A percentile compares a stretch with the other conserved stretches of the same genome.
Conservation (phyloP, 345 rosid genomes). For the Pistacia atlantica region DNA sequence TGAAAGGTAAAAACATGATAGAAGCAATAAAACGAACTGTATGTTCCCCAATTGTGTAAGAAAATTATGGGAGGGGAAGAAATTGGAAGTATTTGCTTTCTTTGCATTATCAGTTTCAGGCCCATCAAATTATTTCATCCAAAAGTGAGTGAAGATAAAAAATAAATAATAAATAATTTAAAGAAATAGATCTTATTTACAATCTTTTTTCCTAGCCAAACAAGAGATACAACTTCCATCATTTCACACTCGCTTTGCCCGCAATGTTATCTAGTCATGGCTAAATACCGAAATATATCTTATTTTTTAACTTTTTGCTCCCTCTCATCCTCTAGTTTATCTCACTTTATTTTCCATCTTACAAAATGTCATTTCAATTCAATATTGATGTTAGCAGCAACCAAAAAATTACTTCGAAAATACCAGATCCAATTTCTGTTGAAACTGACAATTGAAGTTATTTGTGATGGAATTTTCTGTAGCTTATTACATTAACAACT, state of each 20-base stretch:
- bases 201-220: too few species aligned
- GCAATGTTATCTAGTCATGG: too few species aligned
- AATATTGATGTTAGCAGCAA: background rate
- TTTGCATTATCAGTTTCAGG: background rate
- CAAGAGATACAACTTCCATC: too few species aligned
- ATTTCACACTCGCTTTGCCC: background rate
- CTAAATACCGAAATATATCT: too few species aligned
- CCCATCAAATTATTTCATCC: background rate
- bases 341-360: background rate
- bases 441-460: background rate
- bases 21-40: background rate
- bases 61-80: background rate
- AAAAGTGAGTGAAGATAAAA: background rate
- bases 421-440: background rate
- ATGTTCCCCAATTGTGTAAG: background rate
- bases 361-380: background rate
- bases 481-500: background rate
- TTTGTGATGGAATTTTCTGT: background rate
- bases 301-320: too few species aligned
- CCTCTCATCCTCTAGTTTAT: constrained; percentile 1
- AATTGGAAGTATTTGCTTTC: background rate
- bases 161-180: background rate
- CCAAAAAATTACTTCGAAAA: background rate
- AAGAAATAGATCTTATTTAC: background rate
- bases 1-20: background rate